Evolutionary conservation across 1,284 basidiomycete genomes (phyloP).

Genomic region (Mycena citricolor): DNA sequence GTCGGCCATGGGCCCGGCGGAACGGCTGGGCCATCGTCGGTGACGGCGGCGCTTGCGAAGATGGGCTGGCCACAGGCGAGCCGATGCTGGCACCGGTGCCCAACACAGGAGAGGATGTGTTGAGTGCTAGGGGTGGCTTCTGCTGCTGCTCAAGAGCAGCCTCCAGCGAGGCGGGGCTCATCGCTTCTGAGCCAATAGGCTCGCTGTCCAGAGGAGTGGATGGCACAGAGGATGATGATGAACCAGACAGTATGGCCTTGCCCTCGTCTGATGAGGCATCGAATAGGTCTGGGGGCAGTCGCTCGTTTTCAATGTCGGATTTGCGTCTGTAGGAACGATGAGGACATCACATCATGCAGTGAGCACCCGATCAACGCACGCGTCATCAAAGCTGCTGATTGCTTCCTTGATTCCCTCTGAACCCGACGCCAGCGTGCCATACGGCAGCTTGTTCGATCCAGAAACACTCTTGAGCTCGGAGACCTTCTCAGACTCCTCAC

Average conservation of each 20-base stretch:
- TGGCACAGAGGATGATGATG: slow-evolving; percentile 42
- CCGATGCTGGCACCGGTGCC: too few species aligned
- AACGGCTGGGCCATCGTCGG: slow-evolving; percentile 45
- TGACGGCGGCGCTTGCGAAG: slow-evolving; percentile 39
- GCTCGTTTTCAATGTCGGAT: slow-evolving; percentile 99
- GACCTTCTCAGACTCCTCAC: slow-evolving; percentile 97
- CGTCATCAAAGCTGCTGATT: slow-evolving; percentile 93
- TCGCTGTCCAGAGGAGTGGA: slow-evolving; percentile 15
- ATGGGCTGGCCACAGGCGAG: slow-evolving; percentile 27
- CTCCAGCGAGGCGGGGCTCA: slow-evolving; percentile 2
- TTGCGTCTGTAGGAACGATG: slow-evolving; percentile 63
- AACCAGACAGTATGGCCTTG: slow-evolving; percentile 60
- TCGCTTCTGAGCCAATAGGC: neutral
- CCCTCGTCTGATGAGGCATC: slow-evolving; percentile 82
- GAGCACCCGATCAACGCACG: slow-evolving; percentile 56
- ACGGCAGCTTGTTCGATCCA: slow-evolving; percentile 79
- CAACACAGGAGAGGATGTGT: too few species aligned
- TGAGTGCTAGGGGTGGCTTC: slow-evolving; percentile 27
- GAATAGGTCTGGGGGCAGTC: slow-evolving; percentile 91
- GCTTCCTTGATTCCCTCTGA: slow-evolving; percentile 96
- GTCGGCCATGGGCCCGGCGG: slow-evolving; percentile 80
- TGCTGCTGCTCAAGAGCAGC: slow-evolving; percentile 28
- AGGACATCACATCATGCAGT: neutral
- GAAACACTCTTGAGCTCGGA: slow-evolving; percentile 94
- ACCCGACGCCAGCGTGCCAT: slow-evolving; percentile 85